Percentiles rank a stretch among this genome's conserved stretches.
phyloP scores from a whole-genome alignment of 169 alveolate species.

The Prorocentrum cordatum region DNA sequence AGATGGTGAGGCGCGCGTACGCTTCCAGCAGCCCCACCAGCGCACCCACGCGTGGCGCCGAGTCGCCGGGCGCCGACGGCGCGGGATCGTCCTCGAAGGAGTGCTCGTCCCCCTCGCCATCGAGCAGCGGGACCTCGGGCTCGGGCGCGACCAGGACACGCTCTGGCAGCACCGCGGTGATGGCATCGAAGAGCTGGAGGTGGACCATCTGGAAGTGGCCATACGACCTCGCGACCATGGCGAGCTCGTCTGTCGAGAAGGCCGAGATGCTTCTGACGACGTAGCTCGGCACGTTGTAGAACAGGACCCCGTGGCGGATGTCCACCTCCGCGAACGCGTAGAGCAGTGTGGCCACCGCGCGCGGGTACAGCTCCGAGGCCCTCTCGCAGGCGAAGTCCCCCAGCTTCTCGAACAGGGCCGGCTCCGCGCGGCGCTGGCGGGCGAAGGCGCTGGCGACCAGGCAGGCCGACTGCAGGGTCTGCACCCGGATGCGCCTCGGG shows the following conservation, averaged over 20 bases:
- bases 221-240: constrained; percentile 48
- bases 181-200: constrained; percentile 31
- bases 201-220: constrained; percentile 66
- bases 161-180: constrained; percentile 4
- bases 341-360: constrained; percentile 32
- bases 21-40: no score
- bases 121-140: no score
- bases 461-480: constrained; percentile 38
- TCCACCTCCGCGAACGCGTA: constrained; percentile 32
- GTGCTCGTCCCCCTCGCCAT: no score
- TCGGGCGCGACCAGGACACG: constrained; percentile 1
- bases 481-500: constrained; percentile 24
- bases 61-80: no score
- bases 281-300: constrained; percentile 61
- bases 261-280: background rate
- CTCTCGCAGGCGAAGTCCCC: constrained; percentile 21
- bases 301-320: constrained; percentile 41
- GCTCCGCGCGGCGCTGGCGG: background rate
- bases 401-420: constrained; percentile 23
- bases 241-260: constrained; percentile 50
- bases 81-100: no score
- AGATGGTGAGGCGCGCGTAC: constrained; percentile 49
- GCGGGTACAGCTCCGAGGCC: constrained; percentile 52
- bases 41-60: no score
- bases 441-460: constrained; percentile 57